phyloP scores from a whole-genome alignment of 129 eudicot species.

The Arctium minus region DNA sequence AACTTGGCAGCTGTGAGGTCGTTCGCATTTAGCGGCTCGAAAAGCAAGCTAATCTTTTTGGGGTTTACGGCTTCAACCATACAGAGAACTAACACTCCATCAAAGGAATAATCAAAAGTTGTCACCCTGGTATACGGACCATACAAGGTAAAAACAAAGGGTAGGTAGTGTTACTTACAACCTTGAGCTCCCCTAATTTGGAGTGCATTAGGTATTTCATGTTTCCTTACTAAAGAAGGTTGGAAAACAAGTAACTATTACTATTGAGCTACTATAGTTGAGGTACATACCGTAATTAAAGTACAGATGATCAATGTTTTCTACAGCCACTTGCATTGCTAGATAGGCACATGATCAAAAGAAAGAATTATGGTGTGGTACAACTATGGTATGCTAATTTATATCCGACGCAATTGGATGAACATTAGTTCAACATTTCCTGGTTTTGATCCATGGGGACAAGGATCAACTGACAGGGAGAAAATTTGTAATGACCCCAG shows the following conservation, averaged over 20 bases:
- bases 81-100: too few species aligned
- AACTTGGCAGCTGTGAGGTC: too few species aligned
- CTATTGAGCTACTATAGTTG: not conserved
- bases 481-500: too few species aligned
- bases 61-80: too few species aligned
- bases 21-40: too few species aligned
- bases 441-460: too few species aligned
- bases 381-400: not conserved
- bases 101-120: not conserved
- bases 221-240: not conserved
- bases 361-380: not conserved
- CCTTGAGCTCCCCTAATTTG: not conserved
- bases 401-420: not conserved
- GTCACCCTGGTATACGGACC: not conserved
- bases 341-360: not conserved
- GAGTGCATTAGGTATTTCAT: not conserved
- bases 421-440: not conserved
- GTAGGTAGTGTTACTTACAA: not conserved
- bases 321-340: not conserved
- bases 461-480: too few species aligned
- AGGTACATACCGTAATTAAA: not conserved
- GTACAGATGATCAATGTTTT: not conserved
- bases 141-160: not conserved
- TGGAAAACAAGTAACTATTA: not conserved
- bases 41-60: too few species aligned